Base-by-base conservation (phyloP, 2,329 filamentous ascomycete genomes). In the Beauveria sp. region DNA sequence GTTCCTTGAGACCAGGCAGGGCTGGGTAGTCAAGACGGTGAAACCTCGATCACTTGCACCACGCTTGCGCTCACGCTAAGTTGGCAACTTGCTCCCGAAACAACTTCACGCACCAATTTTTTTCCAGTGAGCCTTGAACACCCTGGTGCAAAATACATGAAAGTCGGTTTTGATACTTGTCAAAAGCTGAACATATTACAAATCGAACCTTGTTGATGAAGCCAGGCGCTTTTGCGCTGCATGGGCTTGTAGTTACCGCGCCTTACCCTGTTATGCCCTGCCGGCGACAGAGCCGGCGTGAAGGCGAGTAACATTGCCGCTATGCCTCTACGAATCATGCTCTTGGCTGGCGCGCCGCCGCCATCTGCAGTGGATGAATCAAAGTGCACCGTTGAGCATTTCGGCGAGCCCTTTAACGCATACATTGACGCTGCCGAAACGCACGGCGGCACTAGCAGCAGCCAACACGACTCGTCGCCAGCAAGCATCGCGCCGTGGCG, bases 311-410 rank as follows among this genome's bases (percentile, higher is more conserved):
- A 28, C 28, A 28, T 9, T 10, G 28, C 28, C 28, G 28, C 28
- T 8, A 61, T 55, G 53, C 48, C 60, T 34, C 59, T 62, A 38
- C 75, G 68, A 61, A 52, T 74, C 24, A 52, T 77, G 8, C 69
- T 77, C 28, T 67, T 76, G 51, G 61, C 73, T 14, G 88, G 88
- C 26, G 86, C 88, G n/a, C 88, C 88, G 2, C 73, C 79, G 40
- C 69, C 74, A 34, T 73, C 73, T 10, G 73, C 76, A 26, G 79
- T 46, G 89, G 87, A 83, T 71, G 79, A 51, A 70, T 68, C 78
- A 8, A 69, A 70, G 14, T 83, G 83, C 66, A 67, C 73, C 12
- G 72, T 72, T 1, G 18, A 31, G 9, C 24, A 28, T 16, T 57
- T 62, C 8, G 5, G 24, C 14, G 38, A 38, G 9, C 24, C 40